Percentiles rank a stretch among this genome's conserved stretches.
Conservation (phyloP, 768 basidiomycete species). For the Antrodiella citrinella region DNA sequence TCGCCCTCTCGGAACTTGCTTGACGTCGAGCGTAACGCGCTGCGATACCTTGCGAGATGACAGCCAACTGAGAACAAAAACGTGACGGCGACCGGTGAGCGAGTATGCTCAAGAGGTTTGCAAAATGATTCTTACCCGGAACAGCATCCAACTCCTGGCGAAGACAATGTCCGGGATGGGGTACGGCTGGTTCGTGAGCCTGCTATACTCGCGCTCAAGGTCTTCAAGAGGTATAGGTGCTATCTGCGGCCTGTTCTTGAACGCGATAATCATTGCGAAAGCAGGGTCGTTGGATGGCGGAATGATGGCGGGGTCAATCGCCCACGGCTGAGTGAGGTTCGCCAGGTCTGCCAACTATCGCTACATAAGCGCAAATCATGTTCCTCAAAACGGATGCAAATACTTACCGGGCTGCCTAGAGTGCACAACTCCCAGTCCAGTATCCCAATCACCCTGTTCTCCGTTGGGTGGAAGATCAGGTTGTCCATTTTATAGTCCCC, state of each 20-base stretch:
- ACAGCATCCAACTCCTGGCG: slow-evolving; percentile 80
- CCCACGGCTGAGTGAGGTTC: slow-evolving; percentile 85
- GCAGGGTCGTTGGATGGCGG: slow-evolving; percentile 10
- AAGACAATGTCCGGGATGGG: slow-evolving; percentile 77
- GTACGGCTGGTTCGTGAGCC: slow-evolving; percentile 53
- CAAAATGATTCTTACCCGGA: slow-evolving; percentile 43
- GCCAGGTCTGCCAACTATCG: slow-evolving; percentile 76
- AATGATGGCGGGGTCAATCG: slow-evolving; percentile 38
- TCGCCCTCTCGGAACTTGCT: slow-evolving; percentile 80
- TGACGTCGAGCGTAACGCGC: slow-evolving; percentile 80
- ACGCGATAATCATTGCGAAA: slow-evolving; percentile 36
- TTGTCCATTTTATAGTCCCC: slow-evolving; percentile 99
- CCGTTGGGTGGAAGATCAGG: slow-evolving; percentile 85
- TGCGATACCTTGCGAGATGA: slow-evolving; percentile 87
- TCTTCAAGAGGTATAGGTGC: slow-evolving; percentile 62
- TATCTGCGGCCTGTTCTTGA: slow-evolving; percentile 50
- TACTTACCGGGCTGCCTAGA: slow-evolving; percentile 72
- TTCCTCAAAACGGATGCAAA: neutral
- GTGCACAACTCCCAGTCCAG: slow-evolving; percentile 98
- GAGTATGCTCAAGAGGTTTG: neutral
- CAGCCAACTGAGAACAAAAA: slow-evolving; percentile 46
- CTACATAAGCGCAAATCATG: too few species aligned
- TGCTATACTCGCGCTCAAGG: slow-evolving; percentile 78
- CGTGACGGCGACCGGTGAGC: too few species aligned
- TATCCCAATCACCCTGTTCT: slow-evolving; percentile 90